These are phyloP conservation scores for Tephrocybe rancida DNA, from an alignment of 768 basidiomycete species.

Conservation along the genomic window DNA sequence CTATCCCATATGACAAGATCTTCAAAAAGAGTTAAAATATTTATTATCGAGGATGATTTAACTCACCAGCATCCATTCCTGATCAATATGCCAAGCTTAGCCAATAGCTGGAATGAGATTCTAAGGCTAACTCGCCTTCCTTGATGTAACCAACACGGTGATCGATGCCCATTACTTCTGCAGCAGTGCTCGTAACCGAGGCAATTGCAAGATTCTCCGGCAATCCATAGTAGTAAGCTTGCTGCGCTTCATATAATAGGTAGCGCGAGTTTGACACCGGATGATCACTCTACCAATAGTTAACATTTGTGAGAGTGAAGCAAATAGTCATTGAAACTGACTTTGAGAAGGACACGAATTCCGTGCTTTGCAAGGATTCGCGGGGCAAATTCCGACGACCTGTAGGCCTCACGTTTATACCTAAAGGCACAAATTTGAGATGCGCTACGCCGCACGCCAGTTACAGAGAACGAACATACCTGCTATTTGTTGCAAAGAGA, in stretches of 20 bases:
- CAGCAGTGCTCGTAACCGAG: constrained; percentile 75
- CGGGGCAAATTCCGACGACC: constrained; percentile 80
- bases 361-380: constrained; percentile 71
- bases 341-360: constrained; percentile 78
- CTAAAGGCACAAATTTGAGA: constrained; percentile 30
- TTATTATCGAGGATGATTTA: not conserved
- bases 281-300: constrained; percentile 59
- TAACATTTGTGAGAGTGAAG: not conserved
- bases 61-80: constrained; percentile 78
- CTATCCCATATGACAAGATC: constrained; percentile 85
- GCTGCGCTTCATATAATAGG: constrained; percentile 83
- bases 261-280: constrained; percentile 69
- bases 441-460: not conserved
- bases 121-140: constrained; percentile 42
- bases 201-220: constrained; percentile 69
- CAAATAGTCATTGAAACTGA: constrained; percentile 18
- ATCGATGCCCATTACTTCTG: constrained; percentile 71
- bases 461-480: constrained; percentile 22
- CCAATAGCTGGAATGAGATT: not conserved
- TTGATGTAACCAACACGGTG: constrained; percentile 84
- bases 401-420: constrained; percentile 82
- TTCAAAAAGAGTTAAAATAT: constrained; percentile 20
- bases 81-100: not conserved
- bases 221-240: constrained; percentile 81
- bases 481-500: constrained; percentile 62